Evolutionary conservation across 1,284 basidiomycete species (phyloP).

Genomic region (Tylopilus sp.): DNA sequence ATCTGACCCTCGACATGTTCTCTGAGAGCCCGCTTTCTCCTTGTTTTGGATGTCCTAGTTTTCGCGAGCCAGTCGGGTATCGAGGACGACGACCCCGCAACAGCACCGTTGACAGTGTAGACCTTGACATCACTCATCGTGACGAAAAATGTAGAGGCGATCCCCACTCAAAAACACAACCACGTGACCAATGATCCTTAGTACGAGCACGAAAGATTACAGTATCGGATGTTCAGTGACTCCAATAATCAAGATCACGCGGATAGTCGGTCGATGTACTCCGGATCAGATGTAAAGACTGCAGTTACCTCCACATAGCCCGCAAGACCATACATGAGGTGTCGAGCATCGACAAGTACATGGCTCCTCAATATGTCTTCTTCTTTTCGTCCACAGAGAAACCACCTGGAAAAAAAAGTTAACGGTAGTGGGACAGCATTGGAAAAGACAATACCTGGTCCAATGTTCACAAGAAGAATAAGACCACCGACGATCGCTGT

Average conservation of each 20-base stretch:
- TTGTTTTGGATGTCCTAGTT: slow-evolving; percentile 53
- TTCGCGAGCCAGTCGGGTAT: slow-evolving; percentile 85
- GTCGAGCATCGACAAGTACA: neutral
- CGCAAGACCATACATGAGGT: neutral
- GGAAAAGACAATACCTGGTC: slow-evolving; percentile 58
- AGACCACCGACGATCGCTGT: slow-evolving; percentile 95
- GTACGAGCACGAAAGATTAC: neutral
- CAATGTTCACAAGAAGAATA: slow-evolving; percentile 96
- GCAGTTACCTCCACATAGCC: slow-evolving; percentile 7
- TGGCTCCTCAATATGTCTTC: slow-evolving; percentile 67
- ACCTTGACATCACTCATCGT: slow-evolving; percentile 57
- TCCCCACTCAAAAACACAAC: neutral
- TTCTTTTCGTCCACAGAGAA: slow-evolving; percentile 99
- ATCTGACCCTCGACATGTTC: slow-evolving; percentile 75
- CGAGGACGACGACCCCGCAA: slow-evolving; percentile 76
- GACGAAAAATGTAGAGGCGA: neutral
- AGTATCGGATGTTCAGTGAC: neutral
- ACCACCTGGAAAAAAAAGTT: slow-evolving; percentile 54
- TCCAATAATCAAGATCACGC: slow-evolving; percentile 16
- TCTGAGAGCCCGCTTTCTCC: slow-evolving; percentile 54
- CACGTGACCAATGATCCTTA: slow-evolving; percentile 19
- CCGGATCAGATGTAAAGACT: slow-evolving; percentile 7
- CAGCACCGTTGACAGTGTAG: slow-evolving; percentile 86
- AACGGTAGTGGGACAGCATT: neutral
- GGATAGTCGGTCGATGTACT: slow-evolving; percentile 21